Percentiles rank a stretch among this genome's conserved stretches.
Conservation (phyloP, 805 yeast genomes). For the Groenewaldozyma tartarivorans region DNA sequence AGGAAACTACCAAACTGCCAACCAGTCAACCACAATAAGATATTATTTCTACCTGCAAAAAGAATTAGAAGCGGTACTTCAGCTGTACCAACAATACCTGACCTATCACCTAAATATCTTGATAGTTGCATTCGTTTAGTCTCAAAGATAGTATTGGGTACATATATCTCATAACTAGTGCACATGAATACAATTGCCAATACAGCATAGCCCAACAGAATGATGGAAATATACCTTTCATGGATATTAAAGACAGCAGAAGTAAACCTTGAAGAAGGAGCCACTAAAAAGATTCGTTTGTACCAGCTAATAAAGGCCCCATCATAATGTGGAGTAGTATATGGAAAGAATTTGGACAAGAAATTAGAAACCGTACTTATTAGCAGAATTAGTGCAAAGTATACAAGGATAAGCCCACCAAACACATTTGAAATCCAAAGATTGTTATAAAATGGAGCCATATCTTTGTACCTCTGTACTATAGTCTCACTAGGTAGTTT, state of each 20-base stretch:
- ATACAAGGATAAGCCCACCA: slow-evolving; percentile 23
- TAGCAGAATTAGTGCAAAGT: slow-evolving; percentile 23
- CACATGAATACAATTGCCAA: slow-evolving; percentile 23
- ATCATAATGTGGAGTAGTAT: too few species aligned
- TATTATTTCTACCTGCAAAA: slow-evolving; percentile 66
- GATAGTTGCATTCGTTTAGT: slow-evolving; percentile 10
- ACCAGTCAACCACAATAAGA: slow-evolving; percentile 52
- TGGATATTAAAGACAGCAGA: slow-evolving; percentile 24
- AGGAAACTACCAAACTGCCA: slow-evolving; percentile 53
- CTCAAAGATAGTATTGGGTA: slow-evolving; percentile 12
- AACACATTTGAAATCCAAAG: slow-evolving; percentile 22
- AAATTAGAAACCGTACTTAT: slow-evolving; percentile 19
- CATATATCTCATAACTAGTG: slow-evolving; percentile 16
- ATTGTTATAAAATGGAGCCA: slow-evolving; percentile 20
- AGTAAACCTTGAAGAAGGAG: slow-evolving; percentile 10
- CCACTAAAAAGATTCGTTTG: slow-evolving; percentile 23
- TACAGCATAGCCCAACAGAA: slow-evolving; percentile 27
- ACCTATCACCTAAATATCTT: slow-evolving; percentile 2
- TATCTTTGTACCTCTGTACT: slow-evolving; percentile 14
- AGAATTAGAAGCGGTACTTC: slow-evolving; percentile 34
- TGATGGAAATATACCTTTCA: slow-evolving; percentile 33
- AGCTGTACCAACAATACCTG: slow-evolving; percentile 37
- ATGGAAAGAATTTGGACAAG: slow-evolving; percentile 26
- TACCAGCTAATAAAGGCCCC: too few species aligned
- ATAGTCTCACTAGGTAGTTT: slow-evolving; percentile 6